A percentile compares a stretch with the other conserved stretches of the same genome.
These are phyloP conservation scores for Penicillium digitatum DNA, from an alignment of 2,329 filamentous ascomycete species.

Conservation along the genomic window DNA sequence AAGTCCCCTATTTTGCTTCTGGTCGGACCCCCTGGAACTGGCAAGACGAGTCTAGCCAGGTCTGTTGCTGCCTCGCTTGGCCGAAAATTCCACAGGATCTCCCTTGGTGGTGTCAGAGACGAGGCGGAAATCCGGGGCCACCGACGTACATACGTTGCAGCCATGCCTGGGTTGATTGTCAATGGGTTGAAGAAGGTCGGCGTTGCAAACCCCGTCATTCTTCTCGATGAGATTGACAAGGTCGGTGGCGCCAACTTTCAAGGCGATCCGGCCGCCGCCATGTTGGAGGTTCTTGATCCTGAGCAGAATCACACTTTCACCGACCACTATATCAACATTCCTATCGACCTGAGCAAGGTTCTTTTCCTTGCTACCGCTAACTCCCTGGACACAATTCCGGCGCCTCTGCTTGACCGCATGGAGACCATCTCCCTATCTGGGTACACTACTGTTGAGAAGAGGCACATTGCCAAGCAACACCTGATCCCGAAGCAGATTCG, in stretches of 20 bases:
- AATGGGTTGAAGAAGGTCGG: slow-evolving; percentile 93
- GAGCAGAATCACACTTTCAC: slow-evolving; percentile 95
- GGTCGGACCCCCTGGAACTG: slow-evolving; percentile 87
- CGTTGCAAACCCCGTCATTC: slow-evolving; percentile 88
- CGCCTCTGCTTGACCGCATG: slow-evolving; percentile 94
- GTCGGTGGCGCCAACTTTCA: slow-evolving; percentile 86
- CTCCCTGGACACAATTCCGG: slow-evolving; percentile 85
- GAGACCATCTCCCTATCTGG: slow-evolving; percentile 90
- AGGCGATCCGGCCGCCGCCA: slow-evolving; percentile 91
- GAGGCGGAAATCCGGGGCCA: slow-evolving; percentile 97
- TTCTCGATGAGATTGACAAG: slow-evolving; percentile 98
- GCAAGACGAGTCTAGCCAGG: slow-evolving; percentile 91
- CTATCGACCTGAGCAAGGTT: slow-evolving; percentile 92
- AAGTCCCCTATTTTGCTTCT: slow-evolving; percentile 94
- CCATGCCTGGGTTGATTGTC: slow-evolving; percentile 96
- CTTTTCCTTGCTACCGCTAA: slow-evolving; percentile 98
- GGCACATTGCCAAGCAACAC: slow-evolving; percentile 87
- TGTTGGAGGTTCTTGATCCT: slow-evolving; percentile 95
- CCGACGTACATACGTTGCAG: slow-evolving; percentile 90
- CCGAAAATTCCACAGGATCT: slow-evolving; percentile 94
- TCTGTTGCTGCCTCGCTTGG: slow-evolving; percentile 89
- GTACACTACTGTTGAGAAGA: slow-evolving; percentile 95
- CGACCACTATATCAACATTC: slow-evolving; percentile 94
- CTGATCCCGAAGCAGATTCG: slow-evolving; percentile 94
- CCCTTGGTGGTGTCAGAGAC: slow-evolving; percentile 88